Conservation (phyloP, 2,329 filamentous ascomycete genomes). For the Colletotrichum plurivorum region DNA sequence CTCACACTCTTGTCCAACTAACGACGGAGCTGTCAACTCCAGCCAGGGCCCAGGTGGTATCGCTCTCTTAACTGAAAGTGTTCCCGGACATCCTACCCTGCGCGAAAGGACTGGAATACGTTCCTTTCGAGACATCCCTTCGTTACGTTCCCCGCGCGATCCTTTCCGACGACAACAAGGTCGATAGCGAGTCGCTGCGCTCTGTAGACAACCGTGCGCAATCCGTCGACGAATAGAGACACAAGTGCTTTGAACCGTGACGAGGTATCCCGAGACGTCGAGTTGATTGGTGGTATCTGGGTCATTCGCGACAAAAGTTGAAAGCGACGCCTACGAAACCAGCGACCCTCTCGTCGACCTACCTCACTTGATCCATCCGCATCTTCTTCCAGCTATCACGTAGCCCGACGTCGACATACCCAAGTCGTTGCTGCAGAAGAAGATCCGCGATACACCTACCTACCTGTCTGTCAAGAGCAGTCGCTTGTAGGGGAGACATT, state of each 20-base stretch:
- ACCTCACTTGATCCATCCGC: conserved; percentile 31
- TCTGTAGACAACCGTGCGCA: conserved; percentile 40
- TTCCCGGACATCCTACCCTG: conserved; percentile 26
- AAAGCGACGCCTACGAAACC: conserved; percentile 37
- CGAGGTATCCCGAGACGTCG: conserved; percentile 39
- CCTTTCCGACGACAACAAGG: conserved; percentile 39
- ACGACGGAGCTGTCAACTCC: conserved; percentile 30
- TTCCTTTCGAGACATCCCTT: conserved; percentile 47
- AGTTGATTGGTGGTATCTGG: conserved; percentile 39
- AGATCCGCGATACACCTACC: conserved; percentile 4
- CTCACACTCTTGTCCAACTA: conserved; percentile 10
- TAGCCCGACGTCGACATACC: conserved; percentile 12
- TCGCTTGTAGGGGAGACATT: conserved; percentile 88
- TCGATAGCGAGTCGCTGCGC: conserved; percentile 42
- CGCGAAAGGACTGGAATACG: conserved; percentile 60
- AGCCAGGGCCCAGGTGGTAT: conserved; percentile 24
- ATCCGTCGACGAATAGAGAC: conserved; percentile 41
- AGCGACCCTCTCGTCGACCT: conserved; percentile 31
- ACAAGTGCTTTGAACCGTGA: conserved; percentile 40
- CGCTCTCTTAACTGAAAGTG: conserved; percentile 39
- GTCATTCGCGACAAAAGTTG: conserved; percentile 31
- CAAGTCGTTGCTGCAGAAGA: conserved; percentile 18
- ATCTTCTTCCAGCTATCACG: conserved; percentile 8
- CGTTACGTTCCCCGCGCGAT: conserved; percentile 39
- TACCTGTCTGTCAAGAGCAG: conserved; percentile 49